Conservation (phyloP, 2,329 filamentous ascomycete genomes). For the Pseudogymnoascus sp. region DNA sequence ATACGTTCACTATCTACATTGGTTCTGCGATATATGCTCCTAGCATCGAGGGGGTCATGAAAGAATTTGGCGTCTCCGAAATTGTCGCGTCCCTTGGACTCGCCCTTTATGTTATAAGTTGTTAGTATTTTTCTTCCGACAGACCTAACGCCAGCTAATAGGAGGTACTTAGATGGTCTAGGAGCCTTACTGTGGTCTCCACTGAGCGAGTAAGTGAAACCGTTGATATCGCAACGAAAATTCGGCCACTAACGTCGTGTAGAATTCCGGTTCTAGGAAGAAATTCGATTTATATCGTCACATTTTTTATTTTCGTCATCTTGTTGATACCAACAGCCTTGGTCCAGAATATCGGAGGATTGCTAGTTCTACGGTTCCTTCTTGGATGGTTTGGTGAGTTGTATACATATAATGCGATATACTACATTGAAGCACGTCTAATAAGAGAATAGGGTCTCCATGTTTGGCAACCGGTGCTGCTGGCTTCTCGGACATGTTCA, state of each 20-base stretch:
- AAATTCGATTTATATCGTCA: constrained; percentile 58
- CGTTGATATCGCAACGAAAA: background rate
- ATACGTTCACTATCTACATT: constrained; percentile 45
- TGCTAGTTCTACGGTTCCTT: constrained; percentile 57
- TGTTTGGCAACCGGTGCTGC: constrained; percentile 53
- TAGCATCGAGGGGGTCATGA: constrained; percentile 33
- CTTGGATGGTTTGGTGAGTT: constrained; percentile 50
- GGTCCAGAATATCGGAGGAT: constrained; percentile 52
- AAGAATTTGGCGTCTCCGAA: constrained; percentile 37
- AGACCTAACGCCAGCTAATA: background rate
- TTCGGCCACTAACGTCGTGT: constrained; percentile 22
- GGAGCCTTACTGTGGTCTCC: constrained; percentile 59
- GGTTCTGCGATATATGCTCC: constrained; percentile 45
- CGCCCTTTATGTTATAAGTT: constrained; percentile 37
- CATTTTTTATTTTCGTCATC: constrained; percentile 62
- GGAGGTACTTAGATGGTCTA: constrained; percentile 36
- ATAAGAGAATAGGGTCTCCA: constrained; percentile 38
- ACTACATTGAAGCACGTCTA: constrained; percentile 9
- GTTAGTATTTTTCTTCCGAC: background rate
- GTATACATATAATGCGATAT: background rate
- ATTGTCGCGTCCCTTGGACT: constrained; percentile 42
- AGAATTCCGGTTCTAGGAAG: constrained; percentile 60
- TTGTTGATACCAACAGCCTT: constrained; percentile 58
- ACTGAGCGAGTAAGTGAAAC: constrained; percentile 41
- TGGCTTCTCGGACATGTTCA: constrained; percentile 45